Percentiles rank a stretch among this genome's conserved stretches.
Evolutionary conservation across 2,329 filamentous ascomycete genomes (phyloP).

Genomic region (Colletotrichum lentis): DNA sequence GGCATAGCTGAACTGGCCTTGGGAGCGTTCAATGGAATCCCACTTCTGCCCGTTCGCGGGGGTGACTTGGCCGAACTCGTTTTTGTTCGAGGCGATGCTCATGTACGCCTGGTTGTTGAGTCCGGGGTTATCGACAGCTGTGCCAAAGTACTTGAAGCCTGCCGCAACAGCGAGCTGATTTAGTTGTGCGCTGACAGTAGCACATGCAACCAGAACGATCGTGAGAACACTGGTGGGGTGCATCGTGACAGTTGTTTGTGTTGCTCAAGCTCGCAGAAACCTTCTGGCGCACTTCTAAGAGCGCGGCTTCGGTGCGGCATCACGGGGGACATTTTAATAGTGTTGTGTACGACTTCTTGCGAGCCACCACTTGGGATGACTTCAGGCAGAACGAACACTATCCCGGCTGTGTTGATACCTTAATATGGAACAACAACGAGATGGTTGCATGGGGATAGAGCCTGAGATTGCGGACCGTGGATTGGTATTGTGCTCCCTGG

Average conservation of each 20-base stretch:
- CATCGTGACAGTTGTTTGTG: constrained; percentile 1
- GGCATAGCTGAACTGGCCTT: constrained; percentile 65
- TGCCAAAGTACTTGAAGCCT: constrained; percentile 37
- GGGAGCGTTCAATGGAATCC: constrained; percentile 64
- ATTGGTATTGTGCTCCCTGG: not conserved
- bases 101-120: constrained; percentile 51
- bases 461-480: not conserved
- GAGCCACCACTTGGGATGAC: not conserved
- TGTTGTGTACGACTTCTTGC: not conserved
- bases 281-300: not conserved
- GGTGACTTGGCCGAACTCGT: constrained; percentile 70
- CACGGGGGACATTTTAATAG: not conserved
- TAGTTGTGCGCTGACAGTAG: constrained; percentile 23
- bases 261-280: not conserved
- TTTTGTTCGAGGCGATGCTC: constrained; percentile 62
- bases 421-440: constrained; percentile 27
- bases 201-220: not conserved
- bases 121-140: constrained; percentile 24
- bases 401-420: not conserved
- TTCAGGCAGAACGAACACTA: not conserved
- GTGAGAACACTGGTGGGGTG: not conserved
- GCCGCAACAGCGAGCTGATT: constrained; percentile 17
- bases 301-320: not conserved
- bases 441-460: not conserved
- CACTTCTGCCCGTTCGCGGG: constrained; percentile 72